Percentiles rank a stretch among this genome's conserved stretches.
Conservation (phyloP, 2,329 filamentous ascomycete genomes). For the Pseudocercospora pini-densiflorae region DNA sequence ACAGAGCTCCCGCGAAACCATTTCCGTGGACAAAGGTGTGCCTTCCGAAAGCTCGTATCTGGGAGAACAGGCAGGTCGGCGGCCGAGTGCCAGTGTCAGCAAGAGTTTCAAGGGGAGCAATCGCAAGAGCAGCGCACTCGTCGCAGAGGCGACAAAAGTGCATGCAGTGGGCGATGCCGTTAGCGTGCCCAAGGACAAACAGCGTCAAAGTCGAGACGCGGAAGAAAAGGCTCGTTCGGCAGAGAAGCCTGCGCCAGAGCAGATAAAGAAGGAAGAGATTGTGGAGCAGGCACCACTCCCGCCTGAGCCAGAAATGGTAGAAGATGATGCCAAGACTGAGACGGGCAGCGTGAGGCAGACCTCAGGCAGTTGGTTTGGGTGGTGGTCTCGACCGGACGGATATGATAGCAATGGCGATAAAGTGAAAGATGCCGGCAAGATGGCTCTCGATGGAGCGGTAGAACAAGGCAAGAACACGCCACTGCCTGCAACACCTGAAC, state of each 20-base stretch:
- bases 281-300: constrained; percentile 49
- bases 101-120: constrained; percentile 47
- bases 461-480: constrained; percentile 48
- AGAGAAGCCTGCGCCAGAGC: constrained; percentile 18
- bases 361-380: constrained; percentile 49
- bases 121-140: constrained; percentile 51
- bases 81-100: constrained; percentile 41
- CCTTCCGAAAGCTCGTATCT: constrained; percentile 44
- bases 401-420: constrained; percentile 45
- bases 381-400: constrained; percentile 57
- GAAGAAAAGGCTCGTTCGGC: constrained; percentile 31
- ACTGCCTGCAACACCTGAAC: constrained; percentile 42
- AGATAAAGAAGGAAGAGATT: constrained; percentile 26
- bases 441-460: constrained; percentile 33
- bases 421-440: constrained; percentile 35
- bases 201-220: constrained; percentile 26
- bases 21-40: constrained; percentile 49
- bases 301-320: constrained; percentile 44
- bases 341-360: constrained; percentile 30
- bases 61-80: constrained; percentile 35
- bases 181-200: constrained; percentile 35
- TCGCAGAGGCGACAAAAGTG: constrained; percentile 52
- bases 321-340: constrained; percentile 30
- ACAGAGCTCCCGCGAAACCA: constrained; percentile 52
- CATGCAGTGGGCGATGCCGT: constrained; percentile 46